These are phyloP conservation scores for Arachnomyces sp. DNA, from an alignment of 2,329 filamentous ascomycete genomes.

Conservation along the genomic window DNA sequence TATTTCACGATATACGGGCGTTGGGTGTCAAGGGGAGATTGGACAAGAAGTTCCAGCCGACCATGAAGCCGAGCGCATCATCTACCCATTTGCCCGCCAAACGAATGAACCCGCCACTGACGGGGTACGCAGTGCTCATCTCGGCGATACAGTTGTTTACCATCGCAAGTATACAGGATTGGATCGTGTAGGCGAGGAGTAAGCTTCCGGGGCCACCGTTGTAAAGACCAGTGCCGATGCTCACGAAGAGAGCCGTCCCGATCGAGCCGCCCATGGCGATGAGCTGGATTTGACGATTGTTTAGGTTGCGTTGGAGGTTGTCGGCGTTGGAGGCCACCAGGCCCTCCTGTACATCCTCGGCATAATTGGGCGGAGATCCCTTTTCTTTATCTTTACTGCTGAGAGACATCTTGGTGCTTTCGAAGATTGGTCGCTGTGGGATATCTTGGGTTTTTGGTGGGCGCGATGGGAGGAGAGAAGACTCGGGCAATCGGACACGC, in stretches of 20 bases:
- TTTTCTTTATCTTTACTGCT: too few species aligned
- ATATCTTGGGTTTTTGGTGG: too few species aligned
- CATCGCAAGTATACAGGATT: slow-evolving; percentile 24
- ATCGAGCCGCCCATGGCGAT: too few species aligned
- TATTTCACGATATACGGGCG: slow-evolving; percentile 31
- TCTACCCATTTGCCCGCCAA: slow-evolving; percentile 40
- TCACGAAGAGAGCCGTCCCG: slow-evolving; percentile 33
- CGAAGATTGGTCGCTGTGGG: too few species aligned
- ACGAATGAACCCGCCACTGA: slow-evolving; percentile 35
- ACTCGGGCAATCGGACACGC: too few species aligned
- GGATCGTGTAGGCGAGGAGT: slow-evolving; percentile 29
- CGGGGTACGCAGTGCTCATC: slow-evolving; percentile 38
- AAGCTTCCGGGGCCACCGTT: slow-evolving; percentile 32
- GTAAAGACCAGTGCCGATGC: slow-evolving; percentile 30
- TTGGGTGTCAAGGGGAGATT: slow-evolving; percentile 31
- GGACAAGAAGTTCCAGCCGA: slow-evolving; percentile 42
- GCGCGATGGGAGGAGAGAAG: too few species aligned
- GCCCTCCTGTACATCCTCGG: too few species aligned
- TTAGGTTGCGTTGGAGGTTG: slow-evolving; percentile 8
- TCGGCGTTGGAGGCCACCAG: too few species aligned
- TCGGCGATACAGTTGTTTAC: slow-evolving; percentile 38
- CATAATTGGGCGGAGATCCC: too few species aligned
- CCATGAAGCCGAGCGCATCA: slow-evolving; percentile 37
- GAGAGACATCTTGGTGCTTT: too few species aligned
- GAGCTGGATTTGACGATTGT: slow-evolving; percentile 12